Conservation (phyloP, 169 alveolate species). For the Sarcocystis neurona region DNA sequence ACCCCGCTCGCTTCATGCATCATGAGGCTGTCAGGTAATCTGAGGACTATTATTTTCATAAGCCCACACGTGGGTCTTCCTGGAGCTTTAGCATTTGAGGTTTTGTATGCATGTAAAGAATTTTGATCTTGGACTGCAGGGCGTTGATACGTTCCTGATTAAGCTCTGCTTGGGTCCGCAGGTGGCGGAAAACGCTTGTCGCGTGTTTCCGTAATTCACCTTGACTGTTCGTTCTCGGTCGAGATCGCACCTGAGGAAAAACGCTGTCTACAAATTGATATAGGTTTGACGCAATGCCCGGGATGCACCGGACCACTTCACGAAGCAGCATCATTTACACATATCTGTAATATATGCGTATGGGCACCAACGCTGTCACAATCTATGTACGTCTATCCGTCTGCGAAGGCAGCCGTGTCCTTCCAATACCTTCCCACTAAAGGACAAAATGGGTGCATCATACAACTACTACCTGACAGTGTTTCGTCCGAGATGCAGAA, state of each 20-base stretch:
- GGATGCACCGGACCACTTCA: not conserved
- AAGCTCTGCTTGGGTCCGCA: constrained; percentile 48
- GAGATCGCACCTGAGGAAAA: constrained; percentile 51
- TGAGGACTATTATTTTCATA: not conserved
- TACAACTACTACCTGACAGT: not conserved
- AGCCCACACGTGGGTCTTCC: constrained; percentile 57
- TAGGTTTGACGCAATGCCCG: not conserved
- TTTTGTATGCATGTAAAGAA: constrained; percentile 49
- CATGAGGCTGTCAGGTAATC: too few species aligned
- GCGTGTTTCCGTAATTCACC: constrained; percentile 52
- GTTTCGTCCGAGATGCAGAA: too few species aligned
- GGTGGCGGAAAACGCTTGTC: constrained; percentile 36
- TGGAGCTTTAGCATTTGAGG: constrained; percentile 58
- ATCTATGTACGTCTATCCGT: not conserved
- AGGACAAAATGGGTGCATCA: not conserved
- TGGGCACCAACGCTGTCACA: not conserved
- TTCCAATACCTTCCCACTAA: not conserved
- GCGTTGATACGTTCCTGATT: constrained; percentile 51
- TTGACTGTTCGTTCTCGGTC: constrained; percentile 47
- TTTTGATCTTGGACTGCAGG: constrained; percentile 55
- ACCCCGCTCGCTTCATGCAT: too few species aligned
- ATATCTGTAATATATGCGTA: not conserved
- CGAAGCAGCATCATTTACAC: not conserved
- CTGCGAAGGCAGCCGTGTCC: not conserved
- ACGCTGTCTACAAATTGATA: not conserved